A percentile compares a stretch with the other conserved stretches of the same genome.
These are phyloP conservation scores for Talaromyces sp. DNA, from an alignment of 2,329 filamentous ascomycete genomes.

Conservation along the genomic window DNA sequence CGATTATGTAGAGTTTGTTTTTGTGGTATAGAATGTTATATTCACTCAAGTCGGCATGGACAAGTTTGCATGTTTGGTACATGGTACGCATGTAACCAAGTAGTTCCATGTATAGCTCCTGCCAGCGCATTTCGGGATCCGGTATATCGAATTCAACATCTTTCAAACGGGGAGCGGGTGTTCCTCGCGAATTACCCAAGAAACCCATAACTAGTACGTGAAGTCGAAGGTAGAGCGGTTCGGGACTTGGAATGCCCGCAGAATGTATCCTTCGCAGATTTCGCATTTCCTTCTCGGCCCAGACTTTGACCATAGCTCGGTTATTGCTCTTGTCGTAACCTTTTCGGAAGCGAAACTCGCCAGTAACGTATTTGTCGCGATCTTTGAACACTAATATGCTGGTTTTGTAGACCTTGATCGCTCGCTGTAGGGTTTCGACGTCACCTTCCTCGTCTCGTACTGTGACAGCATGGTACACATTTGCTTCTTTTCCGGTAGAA, in stretches of 20 bases:
- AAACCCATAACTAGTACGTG: conserved; percentile 96
- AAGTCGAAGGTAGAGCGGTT: conserved; percentile 83
- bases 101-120: conserved; percentile 74
- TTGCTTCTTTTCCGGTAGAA: conserved; percentile 96
- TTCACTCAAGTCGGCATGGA: conserved; percentile 95
- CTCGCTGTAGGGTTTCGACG: conserved; percentile 64
- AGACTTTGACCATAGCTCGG: conserved; percentile 95
- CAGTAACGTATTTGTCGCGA: conserved; percentile 89
- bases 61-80: conserved; percentile 87
- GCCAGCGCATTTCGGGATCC: conserved; percentile 71
- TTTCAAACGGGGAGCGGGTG: conserved; percentile 82
- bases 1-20: conserved; percentile 83
- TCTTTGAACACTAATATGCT: conserved; percentile 98
- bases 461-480: conserved; percentile 88
- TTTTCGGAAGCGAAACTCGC: conserved; percentile 85
- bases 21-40: conserved; percentile 95
- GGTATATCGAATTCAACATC: conserved; percentile 74
- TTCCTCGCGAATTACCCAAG: conserved; percentile 80
- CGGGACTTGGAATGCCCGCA: conserved; percentile 84
- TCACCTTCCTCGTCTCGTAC: conserved; percentile 53
- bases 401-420: conserved; percentile 99
- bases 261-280: conserved; percentile 82
- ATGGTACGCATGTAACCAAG: conserved; percentile 86
- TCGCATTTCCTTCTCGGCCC: conserved; percentile 98
- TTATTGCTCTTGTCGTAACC: conserved; percentile 95